A percentile compares a stretch with the other conserved stretches of the same genome.
Evolutionary conservation across 2,329 filamentous ascomycete genomes (phyloP).

Genomic region (Clathrospora elynae): DNA sequence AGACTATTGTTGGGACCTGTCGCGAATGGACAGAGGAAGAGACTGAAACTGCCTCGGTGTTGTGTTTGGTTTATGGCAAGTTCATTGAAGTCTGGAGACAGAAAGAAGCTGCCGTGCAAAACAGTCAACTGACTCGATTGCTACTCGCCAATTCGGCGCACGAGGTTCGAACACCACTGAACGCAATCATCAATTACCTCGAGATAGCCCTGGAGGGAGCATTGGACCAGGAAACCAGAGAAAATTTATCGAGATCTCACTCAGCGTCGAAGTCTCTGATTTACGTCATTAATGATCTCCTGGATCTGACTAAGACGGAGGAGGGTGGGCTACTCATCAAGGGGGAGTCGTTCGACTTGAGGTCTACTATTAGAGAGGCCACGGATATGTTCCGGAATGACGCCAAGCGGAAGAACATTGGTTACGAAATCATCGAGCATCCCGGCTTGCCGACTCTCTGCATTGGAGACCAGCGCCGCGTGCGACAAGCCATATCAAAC

Average conservation of each 20-base stretch:
- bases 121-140: conserved; percentile 76
- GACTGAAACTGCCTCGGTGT: conserved; percentile 82
- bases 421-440: conserved; percentile 70
- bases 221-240: conserved; percentile 79
- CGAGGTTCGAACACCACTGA: conserved; percentile 86
- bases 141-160: conserved; percentile 87
- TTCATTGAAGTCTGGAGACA: conserved; percentile 95
- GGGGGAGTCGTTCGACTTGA: conserved; percentile 78
- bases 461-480: conserved; percentile 75
- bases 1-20: conserved; percentile 80
- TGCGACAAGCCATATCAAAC: conserved; percentile 84
- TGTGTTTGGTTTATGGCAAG: conserved; percentile 84
- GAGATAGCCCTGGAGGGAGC: conserved; percentile 85
- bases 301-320: conserved; percentile 87
- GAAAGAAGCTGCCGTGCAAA: conserved; percentile 83
- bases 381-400: conserved; percentile 75
- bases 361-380: conserved; percentile 73
- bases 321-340: conserved; percentile 79
- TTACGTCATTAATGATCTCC: conserved; percentile 89
- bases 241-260: conserved; percentile 82
- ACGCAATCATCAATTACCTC: conserved; percentile 93
- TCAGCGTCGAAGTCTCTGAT: conserved; percentile 91
- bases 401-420: conserved; percentile 74
- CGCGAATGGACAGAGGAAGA: conserved; percentile 90
- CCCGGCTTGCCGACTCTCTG: conserved; percentile 72